Percentiles rank a stretch among this genome's conserved stretches.
phyloP scores from a whole-genome alignment of 768 basidiomycete species.

The Kwoniella dejecticola region DNA sequence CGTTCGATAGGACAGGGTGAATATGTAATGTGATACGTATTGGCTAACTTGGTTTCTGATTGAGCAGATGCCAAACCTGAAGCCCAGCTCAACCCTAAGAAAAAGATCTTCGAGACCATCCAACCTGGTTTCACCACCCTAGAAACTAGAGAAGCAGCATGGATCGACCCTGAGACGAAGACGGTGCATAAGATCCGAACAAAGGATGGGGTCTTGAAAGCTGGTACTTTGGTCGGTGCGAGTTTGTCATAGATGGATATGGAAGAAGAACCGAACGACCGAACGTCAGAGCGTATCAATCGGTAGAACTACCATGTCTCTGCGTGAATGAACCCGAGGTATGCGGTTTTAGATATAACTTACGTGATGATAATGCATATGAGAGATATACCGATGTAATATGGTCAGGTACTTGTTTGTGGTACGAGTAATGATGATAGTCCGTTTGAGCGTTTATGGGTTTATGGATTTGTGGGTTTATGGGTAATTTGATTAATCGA shows the following conservation, averaged over 20 bases:
- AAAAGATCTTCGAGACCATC: conserved; percentile 97
- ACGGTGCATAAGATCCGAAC: conserved; percentile 82
- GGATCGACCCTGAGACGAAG: conserved; percentile 82
- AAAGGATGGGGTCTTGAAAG: conserved; percentile 72
- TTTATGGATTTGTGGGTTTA: no score
- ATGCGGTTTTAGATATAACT: neutral
- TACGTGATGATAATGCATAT: neutral
- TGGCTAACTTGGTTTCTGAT: neutral
- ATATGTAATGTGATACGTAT: no score
- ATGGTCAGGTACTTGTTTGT: no score
- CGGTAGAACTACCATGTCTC: no score
- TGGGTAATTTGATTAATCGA: no score
- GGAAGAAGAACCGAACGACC: neutral
- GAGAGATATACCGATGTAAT: no score
- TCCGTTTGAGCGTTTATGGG: no score
- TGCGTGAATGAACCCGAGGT: neutral
- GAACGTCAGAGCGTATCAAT: neutral
- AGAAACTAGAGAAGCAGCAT: conserved; percentile 82
- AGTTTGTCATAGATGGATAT: conserved; percentile 70
- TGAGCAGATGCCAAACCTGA: conserved; percentile 62
- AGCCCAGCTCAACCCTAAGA: conserved; percentile 92
- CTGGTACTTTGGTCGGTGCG: conserved; percentile 81
- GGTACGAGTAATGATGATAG: no score
- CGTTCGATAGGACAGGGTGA: no score
- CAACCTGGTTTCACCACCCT: conserved; percentile 93